phyloP scores from a whole-genome alignment of 2,329 filamentous ascomycete genomes.

The Hymenoscyphus salicellus region DNA sequence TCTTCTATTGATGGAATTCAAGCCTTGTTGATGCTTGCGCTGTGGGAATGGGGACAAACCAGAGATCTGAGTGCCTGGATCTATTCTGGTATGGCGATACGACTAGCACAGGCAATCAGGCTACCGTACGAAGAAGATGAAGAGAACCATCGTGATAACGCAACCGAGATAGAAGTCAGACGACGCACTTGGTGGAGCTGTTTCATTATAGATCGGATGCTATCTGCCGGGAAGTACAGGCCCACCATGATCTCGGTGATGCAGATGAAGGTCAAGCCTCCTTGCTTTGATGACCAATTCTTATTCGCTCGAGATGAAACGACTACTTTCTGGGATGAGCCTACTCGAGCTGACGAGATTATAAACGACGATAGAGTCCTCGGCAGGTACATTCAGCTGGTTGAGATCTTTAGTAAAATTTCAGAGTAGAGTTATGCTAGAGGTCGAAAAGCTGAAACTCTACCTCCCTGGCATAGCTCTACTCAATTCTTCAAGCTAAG shows the following conservation, averaged over 20 bases:
- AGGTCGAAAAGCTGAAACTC: slow-evolving; percentile 47
- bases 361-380: no score
- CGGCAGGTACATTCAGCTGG: slow-evolving; percentile 54
- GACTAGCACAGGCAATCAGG: slow-evolving; percentile 58
- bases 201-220: slow-evolving; percentile 67
- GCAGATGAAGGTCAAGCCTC: slow-evolving; percentile 63
- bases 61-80: slow-evolving; percentile 63
- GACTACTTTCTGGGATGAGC: slow-evolving; percentile 46
- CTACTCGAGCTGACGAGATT: slow-evolving; percentile 28
- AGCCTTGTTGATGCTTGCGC: slow-evolving; percentile 65
- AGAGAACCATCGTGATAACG: slow-evolving; percentile 39
- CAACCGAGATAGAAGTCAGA: slow-evolving; percentile 60
- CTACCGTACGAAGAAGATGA: slow-evolving; percentile 54
- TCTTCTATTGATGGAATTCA: slow-evolving; percentile 61
- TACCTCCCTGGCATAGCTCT: slow-evolving; percentile 57
- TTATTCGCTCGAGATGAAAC: slow-evolving; percentile 57
- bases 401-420: slow-evolving; percentile 57
- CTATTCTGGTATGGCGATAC: slow-evolving; percentile 58
- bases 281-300: slow-evolving; percentile 65
- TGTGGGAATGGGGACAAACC: slow-evolving; percentile 69
- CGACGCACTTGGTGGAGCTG: slow-evolving; percentile 73
- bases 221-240: slow-evolving; percentile 62
- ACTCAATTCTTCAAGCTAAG: slow-evolving; percentile 55
- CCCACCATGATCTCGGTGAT: slow-evolving; percentile 56
- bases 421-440: slow-evolving; percentile 53